Percentiles rank a stretch among this genome's conserved stretches.
Conservation (phyloP, 495 filamentous ascomycete species). For the Glarea lozoyensis region DNA sequence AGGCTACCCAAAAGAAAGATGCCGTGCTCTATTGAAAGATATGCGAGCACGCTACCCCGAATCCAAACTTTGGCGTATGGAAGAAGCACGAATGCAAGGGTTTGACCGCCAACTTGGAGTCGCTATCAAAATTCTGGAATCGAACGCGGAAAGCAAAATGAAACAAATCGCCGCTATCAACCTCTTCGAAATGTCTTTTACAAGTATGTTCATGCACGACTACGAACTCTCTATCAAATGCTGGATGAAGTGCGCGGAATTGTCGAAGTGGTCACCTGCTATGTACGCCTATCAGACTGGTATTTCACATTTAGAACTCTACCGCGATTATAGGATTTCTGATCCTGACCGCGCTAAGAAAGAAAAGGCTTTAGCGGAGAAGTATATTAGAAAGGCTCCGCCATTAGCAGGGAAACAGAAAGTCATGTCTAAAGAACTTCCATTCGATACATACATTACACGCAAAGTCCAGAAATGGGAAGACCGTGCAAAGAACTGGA, state of each 20-base stretch:
- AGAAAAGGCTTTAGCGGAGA: slow-evolving; percentile 40
- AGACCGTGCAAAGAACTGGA: slow-evolving; percentile 58
- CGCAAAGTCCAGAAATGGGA: slow-evolving; percentile 91
- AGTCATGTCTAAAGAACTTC: slow-evolving; percentile 82
- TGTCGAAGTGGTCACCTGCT: slow-evolving; percentile 86
- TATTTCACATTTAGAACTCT: slow-evolving; percentile 65
- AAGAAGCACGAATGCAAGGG: slow-evolving; percentile 75
- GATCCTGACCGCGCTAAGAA: slow-evolving; percentile 41
- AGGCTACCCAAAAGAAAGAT: slow-evolving; percentile 65
- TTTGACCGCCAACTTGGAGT: slow-evolving; percentile 57
- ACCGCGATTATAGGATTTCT: slow-evolving; percentile 48
- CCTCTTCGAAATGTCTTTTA: slow-evolving; percentile 76
- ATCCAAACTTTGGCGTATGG: slow-evolving; percentile 78
- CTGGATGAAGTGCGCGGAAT: slow-evolving; percentile 69
- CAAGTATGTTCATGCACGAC: slow-evolving; percentile 67
- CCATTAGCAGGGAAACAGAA: slow-evolving; percentile 73
- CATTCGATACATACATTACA: slow-evolving; percentile 80
- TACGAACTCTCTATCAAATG: slow-evolving; percentile 62
- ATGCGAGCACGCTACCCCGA: slow-evolving; percentile 77
- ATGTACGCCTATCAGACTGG: slow-evolving; percentile 90
- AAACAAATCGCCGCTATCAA: slow-evolving; percentile 75
- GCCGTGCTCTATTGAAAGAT: slow-evolving; percentile 55
- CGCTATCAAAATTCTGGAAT: slow-evolving; percentile 54
- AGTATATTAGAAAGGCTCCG: slow-evolving; percentile 63
- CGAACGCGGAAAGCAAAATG: slow-evolving; percentile 57